These are phyloP conservation scores for Nectriaceae sp. DNA, from an alignment of 2,329 filamentous ascomycete species.

Conservation along the genomic window DNA sequence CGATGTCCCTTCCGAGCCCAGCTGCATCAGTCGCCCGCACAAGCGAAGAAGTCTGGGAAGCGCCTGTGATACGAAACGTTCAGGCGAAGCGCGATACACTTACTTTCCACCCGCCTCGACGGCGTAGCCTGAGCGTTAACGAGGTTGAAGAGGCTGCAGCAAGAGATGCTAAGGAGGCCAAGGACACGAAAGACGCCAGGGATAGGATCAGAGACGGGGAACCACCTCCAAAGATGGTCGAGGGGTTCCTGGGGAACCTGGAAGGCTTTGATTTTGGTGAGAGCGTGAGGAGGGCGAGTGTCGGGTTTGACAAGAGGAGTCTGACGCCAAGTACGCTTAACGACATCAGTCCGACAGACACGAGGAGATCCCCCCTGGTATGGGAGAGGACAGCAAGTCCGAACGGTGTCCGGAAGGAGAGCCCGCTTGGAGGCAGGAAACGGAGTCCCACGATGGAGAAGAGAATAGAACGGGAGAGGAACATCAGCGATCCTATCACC, in stretches of 20 bases:
- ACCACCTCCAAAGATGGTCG: constrained; percentile 19
- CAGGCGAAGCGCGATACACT: constrained; percentile 54
- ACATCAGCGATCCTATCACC: constrained; percentile 16
- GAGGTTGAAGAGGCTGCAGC: constrained; percentile 41
- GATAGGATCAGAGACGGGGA: too few species aligned
- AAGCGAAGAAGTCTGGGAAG: constrained; percentile 41
- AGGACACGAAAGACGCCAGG: too few species aligned
- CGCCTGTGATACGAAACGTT: constrained; percentile 49
- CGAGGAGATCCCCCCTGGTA: constrained; percentile 14
- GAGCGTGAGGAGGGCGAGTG: constrained; percentile 25
- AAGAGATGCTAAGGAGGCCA: constrained; percentile 12
- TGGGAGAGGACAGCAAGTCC: constrained; percentile 26
- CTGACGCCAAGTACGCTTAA: constrained; percentile 17
- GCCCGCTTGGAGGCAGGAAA: constrained; percentile 23
- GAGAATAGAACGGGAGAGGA: constrained; percentile 20
- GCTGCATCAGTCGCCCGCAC: constrained; percentile 40
- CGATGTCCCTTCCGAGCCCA: constrained; percentile 44
- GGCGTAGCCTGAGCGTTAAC: constrained; percentile 52
- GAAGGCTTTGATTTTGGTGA: constrained; percentile 41
- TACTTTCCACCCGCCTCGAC: constrained; percentile 45
- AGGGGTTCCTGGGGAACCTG: constrained; percentile 41
- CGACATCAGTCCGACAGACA: constrained; percentile 22
- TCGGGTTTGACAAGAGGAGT: constrained; percentile 12
- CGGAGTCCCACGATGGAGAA: constrained; percentile 22
- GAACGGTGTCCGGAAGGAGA: neutral